phyloP scores from a whole-genome alignment of 176 grass and related monocot species.

The Oryza meyeriana region DNA sequence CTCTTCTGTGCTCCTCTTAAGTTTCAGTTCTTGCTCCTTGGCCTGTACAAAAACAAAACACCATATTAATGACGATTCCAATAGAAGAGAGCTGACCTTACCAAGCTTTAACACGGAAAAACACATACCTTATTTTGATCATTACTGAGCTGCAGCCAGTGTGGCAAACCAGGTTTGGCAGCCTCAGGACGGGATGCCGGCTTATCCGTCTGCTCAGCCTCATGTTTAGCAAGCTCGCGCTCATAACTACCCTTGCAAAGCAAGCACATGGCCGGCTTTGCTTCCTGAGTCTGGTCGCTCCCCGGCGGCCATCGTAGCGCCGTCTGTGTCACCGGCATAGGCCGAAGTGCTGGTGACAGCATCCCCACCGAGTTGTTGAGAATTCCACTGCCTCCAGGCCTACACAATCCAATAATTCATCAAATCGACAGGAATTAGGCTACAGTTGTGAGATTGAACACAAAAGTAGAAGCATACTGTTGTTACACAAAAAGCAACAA shows the following conservation, averaged over 20 bases:
- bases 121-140: slow-evolving; percentile 43
- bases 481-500: slow-evolving; percentile 8
- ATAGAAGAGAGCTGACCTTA: background rate
- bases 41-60: slow-evolving; percentile 38
- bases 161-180: slow-evolving; percentile 47
- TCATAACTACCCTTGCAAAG: slow-evolving; percentile 59
- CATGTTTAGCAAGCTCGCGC: slow-evolving; percentile 57
- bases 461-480: slow-evolving; percentile 2
- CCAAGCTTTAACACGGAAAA: slow-evolving; percentile 2
- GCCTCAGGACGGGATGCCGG: slow-evolving; percentile 17
- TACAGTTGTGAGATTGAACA: background rate
- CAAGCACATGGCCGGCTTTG: slow-evolving; percentile 47
- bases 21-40: slow-evolving; percentile 57
- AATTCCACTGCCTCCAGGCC: slow-evolving; percentile 49
- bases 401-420: slow-evolving; percentile 41
- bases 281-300: background rate
- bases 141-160: slow-evolving; percentile 64
- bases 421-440: slow-evolving; percentile 13
- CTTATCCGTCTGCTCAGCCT: slow-evolving; percentile 31
- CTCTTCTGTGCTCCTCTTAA: slow-evolving; percentile 57
- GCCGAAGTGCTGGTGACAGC: slow-evolving; percentile 32
- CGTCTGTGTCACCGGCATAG: slow-evolving; percentile 3
- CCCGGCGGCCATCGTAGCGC: slow-evolving; percentile 20
- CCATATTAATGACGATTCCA: slow-evolving; percentile 1
- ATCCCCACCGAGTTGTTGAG: slow-evolving; percentile 48